phyloP scores from a whole-genome alignment of 345 rosid species.

The Salix koriyanagi region DNA sequence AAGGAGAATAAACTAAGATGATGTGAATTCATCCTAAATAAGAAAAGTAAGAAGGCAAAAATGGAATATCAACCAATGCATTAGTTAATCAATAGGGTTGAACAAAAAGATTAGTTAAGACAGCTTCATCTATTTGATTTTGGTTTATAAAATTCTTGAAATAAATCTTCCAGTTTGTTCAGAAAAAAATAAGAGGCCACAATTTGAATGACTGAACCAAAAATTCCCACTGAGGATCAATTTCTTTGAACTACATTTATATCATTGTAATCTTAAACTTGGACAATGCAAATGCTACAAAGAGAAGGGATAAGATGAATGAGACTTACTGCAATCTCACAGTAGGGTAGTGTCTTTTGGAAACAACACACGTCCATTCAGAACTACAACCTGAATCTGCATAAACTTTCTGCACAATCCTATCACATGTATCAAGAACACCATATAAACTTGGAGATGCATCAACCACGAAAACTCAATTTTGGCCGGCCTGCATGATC shows the following conservation, averaged over 20 bases:
- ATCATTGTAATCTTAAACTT: neutral
- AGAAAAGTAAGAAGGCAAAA: too few relatives aligned
- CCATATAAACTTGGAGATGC: slow-evolving; percentile 41
- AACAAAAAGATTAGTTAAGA: too few relatives aligned
- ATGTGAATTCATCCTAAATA: too few relatives aligned
- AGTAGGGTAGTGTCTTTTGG: slow-evolving; percentile 37
- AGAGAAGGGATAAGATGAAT: neutral
- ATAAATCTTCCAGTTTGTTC: too few relatives aligned
- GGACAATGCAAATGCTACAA: neutral
- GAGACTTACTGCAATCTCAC: slow-evolving; percentile 69
- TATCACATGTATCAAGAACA: slow-evolving; percentile 64
- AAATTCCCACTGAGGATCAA: neutral
- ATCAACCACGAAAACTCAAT: slow-evolving; percentile 64
- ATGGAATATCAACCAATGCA: too few relatives aligned
- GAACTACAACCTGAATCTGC: slow-evolving; percentile 55
- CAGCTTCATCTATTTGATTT: too few relatives aligned
- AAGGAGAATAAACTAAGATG: too few relatives aligned
- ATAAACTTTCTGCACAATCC: slow-evolving; percentile 33
- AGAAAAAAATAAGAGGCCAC: too few relatives aligned
- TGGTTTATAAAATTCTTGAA: too few relatives aligned
- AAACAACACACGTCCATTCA: slow-evolving; percentile 58
- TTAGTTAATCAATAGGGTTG: too few relatives aligned
- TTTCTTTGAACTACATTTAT: neutral
- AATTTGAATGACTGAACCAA: too few relatives aligned
- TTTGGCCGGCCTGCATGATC: slow-evolving; percentile 57